Base-by-base conservation (phyloP, 495 filamentous ascomycete genomes). In the Letharia lupina region DNA sequence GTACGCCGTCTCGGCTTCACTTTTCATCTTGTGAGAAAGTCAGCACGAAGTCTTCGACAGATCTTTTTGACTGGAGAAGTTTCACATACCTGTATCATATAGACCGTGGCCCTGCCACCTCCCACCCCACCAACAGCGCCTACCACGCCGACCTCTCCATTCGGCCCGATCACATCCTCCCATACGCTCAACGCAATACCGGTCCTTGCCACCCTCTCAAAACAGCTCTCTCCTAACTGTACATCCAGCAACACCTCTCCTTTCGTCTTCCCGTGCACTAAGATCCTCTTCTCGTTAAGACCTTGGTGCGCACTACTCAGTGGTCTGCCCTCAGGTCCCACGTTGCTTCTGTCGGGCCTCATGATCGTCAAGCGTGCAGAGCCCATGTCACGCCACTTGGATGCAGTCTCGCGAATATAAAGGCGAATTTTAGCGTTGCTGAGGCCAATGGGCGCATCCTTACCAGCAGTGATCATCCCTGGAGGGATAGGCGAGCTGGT, bases 341-440 rank as follows among this genome's bases (percentile, higher is more conserved):
- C 62, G 11, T 61, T 52, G 61, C 65, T 60, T 11, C 44, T 63
- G 23, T 67, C 66, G 12, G 88, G 87, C 12, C 71, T 71, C 75
- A 89, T 86, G 71, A 98, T 91, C 41, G 88, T 89, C 42, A 98
- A 75, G 40, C 86, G 80, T 60, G 92, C 93, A 58, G 89, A 85
- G 63, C 93, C 93, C 79, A 93, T 87, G 70, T 97, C 93, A 40
- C 89, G 85, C 94, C 94, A 98, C 71, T 89, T 90, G 45, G 86
- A 86, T 31, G 84, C 79, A 4, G 84, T 84, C 62, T 93, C 88
- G 50, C 91, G 87, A 23, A 86, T 74, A 75, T 97, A 96, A 44
- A 96, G 83, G 35, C 91, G 84, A 69, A 87, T 89, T 68, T 94
- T 92, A 59, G 92, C 84, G 68, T 91, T 90, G 18, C 85, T 85